A percentile compares a stretch with the other conserved stretches of the same genome.
Evolutionary conservation across 495 filamentous ascomycete species (phyloP).

Genomic region (Apiosordaria backusii): DNA sequence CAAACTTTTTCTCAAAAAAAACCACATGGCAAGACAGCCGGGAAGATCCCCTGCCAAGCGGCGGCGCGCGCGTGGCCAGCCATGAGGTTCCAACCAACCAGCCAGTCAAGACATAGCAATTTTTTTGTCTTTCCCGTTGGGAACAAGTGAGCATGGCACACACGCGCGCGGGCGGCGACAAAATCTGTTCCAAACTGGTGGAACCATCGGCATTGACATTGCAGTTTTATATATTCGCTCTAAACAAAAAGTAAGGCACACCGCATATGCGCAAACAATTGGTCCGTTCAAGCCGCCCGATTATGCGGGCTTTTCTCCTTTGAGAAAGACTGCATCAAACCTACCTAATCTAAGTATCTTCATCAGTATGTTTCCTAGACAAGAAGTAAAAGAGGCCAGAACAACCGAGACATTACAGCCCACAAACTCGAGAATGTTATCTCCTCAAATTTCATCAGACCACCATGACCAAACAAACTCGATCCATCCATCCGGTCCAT

Average conservation of each 20-base stretch:
- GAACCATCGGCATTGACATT: slow-evolving; percentile 2
- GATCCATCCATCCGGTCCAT: not conserved
- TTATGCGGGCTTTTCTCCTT: not conserved
- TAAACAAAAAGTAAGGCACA: not conserved
- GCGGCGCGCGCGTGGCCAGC: slow-evolving; percentile 1
- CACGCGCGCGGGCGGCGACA: not conserved
- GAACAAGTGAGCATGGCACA: not conserved
- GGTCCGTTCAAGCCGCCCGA: not conserved
- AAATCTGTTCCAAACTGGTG: not conserved
- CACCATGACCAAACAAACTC: not conserved
- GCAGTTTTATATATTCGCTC: not conserved
- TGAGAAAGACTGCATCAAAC: not conserved
- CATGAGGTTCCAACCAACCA: not conserved
- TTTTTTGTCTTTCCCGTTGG: not conserved
- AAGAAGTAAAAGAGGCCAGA: not conserved
- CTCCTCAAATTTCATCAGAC: not conserved
- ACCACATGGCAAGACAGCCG: slow-evolving; percentile 1
- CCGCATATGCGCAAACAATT: not conserved
- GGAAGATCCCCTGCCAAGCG: slow-evolving; percentile 11
- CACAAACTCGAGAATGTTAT: no score
- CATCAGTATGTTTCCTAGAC: not conserved
- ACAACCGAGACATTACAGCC: not conserved
- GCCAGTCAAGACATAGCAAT: not conserved
- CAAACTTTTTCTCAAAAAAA: not conserved
- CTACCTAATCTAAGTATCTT: not conserved